phyloP scores from a whole-genome alignment of 495 filamentous ascomycete genomes.

The Penicillium daleae region DNA sequence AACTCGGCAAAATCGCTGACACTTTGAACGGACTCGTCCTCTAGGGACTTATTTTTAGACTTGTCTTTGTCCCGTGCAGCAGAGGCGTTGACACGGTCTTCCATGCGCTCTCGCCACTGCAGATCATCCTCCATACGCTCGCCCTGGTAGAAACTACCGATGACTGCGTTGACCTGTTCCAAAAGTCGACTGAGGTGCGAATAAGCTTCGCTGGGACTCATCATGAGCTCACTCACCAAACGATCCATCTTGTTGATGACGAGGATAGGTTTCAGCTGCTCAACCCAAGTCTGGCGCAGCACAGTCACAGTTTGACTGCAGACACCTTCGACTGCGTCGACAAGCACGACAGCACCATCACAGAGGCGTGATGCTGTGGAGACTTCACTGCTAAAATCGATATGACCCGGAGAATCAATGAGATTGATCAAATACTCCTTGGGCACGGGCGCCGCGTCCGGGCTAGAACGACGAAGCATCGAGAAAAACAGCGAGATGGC shows the following conservation, averaged over 20 bases:
- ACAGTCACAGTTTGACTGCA: slow-evolving; percentile 99
- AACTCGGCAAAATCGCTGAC: slow-evolving; percentile 60
- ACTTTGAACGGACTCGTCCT: slow-evolving; percentile 52
- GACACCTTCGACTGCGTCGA: slow-evolving; percentile 98
- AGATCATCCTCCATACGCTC: slow-evolving; percentile 99
- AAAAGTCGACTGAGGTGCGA: slow-evolving; percentile 86
- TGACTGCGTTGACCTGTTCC: slow-evolving; percentile 95
- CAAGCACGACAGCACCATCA: slow-evolving; percentile 91
- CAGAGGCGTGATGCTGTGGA: slow-evolving; percentile 93
- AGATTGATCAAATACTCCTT: slow-evolving; percentile 96
- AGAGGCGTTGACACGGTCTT: slow-evolving; percentile 71
- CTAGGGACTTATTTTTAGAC: slow-evolving; percentile 44
- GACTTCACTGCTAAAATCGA: slow-evolving; percentile 98
- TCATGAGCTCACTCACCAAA: slow-evolving; percentile 87
- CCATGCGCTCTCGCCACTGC: slow-evolving; percentile 92
- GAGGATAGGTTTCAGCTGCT: slow-evolving; percentile 91
- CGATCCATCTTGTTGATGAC: slow-evolving; percentile 99
- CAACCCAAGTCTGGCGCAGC: slow-evolving; percentile 91
- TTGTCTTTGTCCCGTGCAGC: slow-evolving; percentile 47
- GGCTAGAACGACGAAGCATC: slow-evolving; percentile 71
- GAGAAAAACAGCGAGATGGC: slow-evolving; percentile 97
- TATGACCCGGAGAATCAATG: slow-evolving; percentile 97
- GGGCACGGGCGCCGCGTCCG: slow-evolving; percentile 68
- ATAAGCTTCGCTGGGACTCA: slow-evolving; percentile 89
- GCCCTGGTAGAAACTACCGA: slow-evolving; percentile 96